These are phyloP conservation scores for Cladorrhinum sp. DNA, from an alignment of 2,329 filamentous ascomycete genomes.

Conservation along the genomic window DNA sequence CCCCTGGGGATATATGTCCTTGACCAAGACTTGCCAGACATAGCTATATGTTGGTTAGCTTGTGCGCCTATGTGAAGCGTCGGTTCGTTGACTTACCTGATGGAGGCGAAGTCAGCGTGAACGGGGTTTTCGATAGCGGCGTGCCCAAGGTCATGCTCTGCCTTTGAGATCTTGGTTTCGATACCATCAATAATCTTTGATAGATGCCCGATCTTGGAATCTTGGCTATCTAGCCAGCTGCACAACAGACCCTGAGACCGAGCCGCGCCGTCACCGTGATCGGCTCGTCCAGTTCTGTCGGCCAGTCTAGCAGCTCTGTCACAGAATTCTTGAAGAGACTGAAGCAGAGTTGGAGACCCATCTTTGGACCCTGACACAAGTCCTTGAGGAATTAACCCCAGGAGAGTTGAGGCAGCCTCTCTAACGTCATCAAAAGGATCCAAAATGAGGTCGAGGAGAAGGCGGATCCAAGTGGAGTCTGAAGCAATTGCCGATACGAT, in stretches of 20 bases:
- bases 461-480: slow-evolving; percentile 53
- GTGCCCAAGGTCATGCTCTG: slow-evolving; percentile 61
- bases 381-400: slow-evolving; percentile 48
- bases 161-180: slow-evolving; percentile 61
- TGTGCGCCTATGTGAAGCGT: neutral
- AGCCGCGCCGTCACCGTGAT: slow-evolving; percentile 89
- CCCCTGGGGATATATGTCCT: slow-evolving; percentile 37
- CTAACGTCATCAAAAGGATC: slow-evolving; percentile 94
- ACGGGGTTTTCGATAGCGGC: slow-evolving; percentile 66
- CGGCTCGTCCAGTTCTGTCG: slow-evolving; percentile 73
- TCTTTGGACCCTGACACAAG: slow-evolving; percentile 28
- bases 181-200: slow-evolving; percentile 58
- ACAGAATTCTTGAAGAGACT: slow-evolving; percentile 47
- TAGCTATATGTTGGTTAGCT: slow-evolving; percentile 37
- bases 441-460: slow-evolving; percentile 74
- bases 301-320: slow-evolving; percentile 56
- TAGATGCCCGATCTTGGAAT: slow-evolving; percentile 50
- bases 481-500: slow-evolving; percentile 31
- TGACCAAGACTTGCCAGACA: slow-evolving; percentile 51
- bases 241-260: slow-evolving; percentile 70
- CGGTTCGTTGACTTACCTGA: slow-evolving; percentile 47
- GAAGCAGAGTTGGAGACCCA: slow-evolving; percentile 23
- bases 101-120: slow-evolving; percentile 66
- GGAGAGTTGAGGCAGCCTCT: slow-evolving; percentile 49
- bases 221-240: slow-evolving; percentile 47